Percentiles rank a stretch among this genome's conserved stretches.
These are phyloP conservation scores for Coemansia brasiliensis DNA, from an alignment of 192 early-diverging fungal species.

Conservation along the genomic window DNA sequence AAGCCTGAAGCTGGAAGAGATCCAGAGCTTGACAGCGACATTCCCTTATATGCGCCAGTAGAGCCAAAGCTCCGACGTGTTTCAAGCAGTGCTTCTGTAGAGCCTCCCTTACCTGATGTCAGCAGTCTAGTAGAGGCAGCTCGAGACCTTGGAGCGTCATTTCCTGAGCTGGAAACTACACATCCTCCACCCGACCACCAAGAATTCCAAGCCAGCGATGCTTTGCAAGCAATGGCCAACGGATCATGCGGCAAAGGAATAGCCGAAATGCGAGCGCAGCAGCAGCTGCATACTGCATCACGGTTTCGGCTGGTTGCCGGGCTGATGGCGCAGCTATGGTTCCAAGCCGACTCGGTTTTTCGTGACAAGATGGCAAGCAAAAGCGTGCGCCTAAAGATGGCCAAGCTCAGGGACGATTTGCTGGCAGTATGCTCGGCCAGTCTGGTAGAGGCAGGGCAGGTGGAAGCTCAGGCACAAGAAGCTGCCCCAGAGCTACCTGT, in stretches of 20 bases:
- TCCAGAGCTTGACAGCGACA: slow-evolving; percentile 23
- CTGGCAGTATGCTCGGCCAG: slow-evolving; percentile 38
- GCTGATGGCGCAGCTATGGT: slow-evolving; percentile 29
- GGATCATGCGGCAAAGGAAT: background rate
- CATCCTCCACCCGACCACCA: slow-evolving; percentile 31
- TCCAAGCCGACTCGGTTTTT: slow-evolving; percentile 14
- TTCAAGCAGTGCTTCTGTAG: slow-evolving; percentile 4
- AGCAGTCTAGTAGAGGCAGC: slow-evolving; percentile 22
- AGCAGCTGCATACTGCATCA: slow-evolving; percentile 38
- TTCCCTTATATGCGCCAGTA: slow-evolving; percentile 9
- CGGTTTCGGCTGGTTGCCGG: slow-evolving; percentile 41
- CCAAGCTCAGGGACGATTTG: slow-evolving; percentile 20
- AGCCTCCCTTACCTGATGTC: slow-evolving; percentile 9
- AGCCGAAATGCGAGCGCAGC: slow-evolving; percentile 28
- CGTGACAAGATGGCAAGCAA: slow-evolving; percentile 20
- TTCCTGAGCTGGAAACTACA: slow-evolving; percentile 48
- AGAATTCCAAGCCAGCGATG: slow-evolving; percentile 23
- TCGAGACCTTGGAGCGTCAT: slow-evolving; percentile 26
- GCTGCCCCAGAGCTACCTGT: background rate
- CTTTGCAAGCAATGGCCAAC: slow-evolving; percentile 14
- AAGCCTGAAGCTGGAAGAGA: slow-evolving; percentile 43
- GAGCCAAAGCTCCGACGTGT: slow-evolving; percentile 5
- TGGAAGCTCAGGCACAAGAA: slow-evolving; percentile 37
- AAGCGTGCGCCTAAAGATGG: slow-evolving; percentile 7
- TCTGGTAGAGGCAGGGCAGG: slow-evolving; percentile 39